These are phyloP conservation scores for Strigomonas galati DNA, from an alignment of 208 protist genomes.

Conservation along the genomic window DNA sequence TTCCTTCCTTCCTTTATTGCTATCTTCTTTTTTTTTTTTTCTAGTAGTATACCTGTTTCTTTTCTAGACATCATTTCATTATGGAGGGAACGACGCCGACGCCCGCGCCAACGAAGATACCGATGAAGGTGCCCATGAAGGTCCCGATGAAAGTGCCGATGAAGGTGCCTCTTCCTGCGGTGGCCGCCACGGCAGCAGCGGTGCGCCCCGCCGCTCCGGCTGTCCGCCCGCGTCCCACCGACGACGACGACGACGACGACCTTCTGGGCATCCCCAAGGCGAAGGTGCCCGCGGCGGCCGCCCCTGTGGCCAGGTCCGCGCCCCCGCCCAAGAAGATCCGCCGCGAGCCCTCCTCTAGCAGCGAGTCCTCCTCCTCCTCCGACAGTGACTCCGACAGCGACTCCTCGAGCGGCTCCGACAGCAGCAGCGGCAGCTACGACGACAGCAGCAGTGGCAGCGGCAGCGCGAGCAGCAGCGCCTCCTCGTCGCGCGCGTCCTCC, in stretches of 20 bases:
- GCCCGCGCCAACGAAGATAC: slow-evolving; percentile 40
- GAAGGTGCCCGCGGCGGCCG: slow-evolving; percentile 11
- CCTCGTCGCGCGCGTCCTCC: slow-evolving; percentile 10
- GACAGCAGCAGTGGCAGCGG: slow-evolving; percentile 16
- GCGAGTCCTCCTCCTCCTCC: slow-evolving; percentile 20
- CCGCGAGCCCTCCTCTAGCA: neutral
- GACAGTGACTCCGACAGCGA: slow-evolving; percentile 22
- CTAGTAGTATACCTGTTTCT: neutral
- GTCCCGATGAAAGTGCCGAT: slow-evolving; percentile 40
- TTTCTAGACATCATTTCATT: neutral
- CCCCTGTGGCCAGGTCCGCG: slow-evolving; percentile 20
- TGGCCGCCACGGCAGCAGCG: slow-evolving; percentile 6
- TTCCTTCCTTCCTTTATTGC: slow-evolving; percentile 11
- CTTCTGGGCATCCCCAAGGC: slow-evolving; percentile 23
- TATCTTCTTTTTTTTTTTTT: slow-evolving; percentile 17
- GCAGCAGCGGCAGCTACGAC: slow-evolving; percentile 12
- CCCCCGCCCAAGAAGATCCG: slow-evolving; percentile 19
- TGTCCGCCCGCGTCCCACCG: slow-evolving; percentile 14
- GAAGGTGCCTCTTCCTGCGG: slow-evolving; percentile 17
- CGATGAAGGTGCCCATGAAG: slow-evolving; percentile 68
- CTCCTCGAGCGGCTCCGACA: slow-evolving; percentile 20
- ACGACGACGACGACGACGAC: slow-evolving; percentile 36
- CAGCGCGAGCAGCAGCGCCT: slow-evolving; percentile 10
- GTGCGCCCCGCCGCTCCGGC: slow-evolving; percentile 16
- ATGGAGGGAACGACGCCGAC: slow-evolving; percentile 14